Conservation (phyloP, 345 rosid species). For the Eucalyptus erythrocorys region DNA sequence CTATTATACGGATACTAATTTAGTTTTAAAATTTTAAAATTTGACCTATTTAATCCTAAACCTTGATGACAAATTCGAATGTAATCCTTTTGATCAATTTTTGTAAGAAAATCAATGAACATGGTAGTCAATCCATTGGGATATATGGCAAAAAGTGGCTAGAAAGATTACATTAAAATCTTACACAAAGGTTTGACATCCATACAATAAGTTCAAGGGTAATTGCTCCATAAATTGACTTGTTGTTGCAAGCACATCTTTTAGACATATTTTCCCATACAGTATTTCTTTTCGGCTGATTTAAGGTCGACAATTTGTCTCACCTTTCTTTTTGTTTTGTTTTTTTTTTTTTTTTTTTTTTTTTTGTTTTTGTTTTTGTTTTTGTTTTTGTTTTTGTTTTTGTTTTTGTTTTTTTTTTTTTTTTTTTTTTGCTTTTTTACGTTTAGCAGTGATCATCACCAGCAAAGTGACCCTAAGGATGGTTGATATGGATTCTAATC, state of each 20-base stretch:
- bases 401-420: too few species aligned
- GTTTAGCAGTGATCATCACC: too few species aligned
- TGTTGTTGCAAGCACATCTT: not conserved
- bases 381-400: too few species aligned
- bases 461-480: too few species aligned
- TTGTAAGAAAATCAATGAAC: not conserved
- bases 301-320: not conserved
- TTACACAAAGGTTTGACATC: not conserved
- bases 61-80: not conserved
- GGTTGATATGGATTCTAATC: not conserved
- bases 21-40: too few species aligned
- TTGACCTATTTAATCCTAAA: not conserved
- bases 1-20: not conserved
- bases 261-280: not conserved
- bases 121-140: not conserved
- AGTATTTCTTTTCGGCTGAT: not conserved
- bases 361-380: too few species aligned
- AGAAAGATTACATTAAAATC: not conserved
- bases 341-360: too few species aligned
- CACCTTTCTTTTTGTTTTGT: too few species aligned
- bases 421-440: too few species aligned
- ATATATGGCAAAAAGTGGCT: not conserved
- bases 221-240: not conserved
- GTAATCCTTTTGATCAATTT: not conserved
- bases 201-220: not conserved